Evolutionary conservation across 2,329 filamentous ascomycete genomes (phyloP).

Genomic region (Diatrype stigma): DNA sequence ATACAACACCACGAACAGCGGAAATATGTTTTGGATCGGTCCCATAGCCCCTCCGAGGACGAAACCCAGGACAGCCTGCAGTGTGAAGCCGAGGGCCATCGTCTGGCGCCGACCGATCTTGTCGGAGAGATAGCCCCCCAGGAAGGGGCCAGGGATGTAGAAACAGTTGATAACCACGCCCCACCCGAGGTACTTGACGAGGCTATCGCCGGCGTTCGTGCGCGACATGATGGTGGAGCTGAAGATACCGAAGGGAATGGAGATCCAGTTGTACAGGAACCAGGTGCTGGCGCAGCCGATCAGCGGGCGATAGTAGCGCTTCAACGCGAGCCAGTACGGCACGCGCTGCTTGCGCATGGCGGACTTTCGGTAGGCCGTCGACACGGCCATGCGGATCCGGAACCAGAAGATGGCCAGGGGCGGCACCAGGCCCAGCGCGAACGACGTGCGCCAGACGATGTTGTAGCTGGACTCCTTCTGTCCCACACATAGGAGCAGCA

Average conservation of each 20-base stretch:
- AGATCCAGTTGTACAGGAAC: constrained; percentile 53
- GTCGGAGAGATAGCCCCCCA: constrained; percentile 45
- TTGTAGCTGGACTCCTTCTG: constrained; percentile 36
- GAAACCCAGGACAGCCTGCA: constrained; percentile 44
- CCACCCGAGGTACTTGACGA: constrained; percentile 40
- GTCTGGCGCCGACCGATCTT: constrained; percentile 45
- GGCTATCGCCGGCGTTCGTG: constrained; percentile 35
- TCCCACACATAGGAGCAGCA: constrained; percentile 46
- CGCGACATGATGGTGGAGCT: constrained; percentile 46
- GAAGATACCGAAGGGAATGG: constrained; percentile 52
- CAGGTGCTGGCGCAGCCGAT: constrained; percentile 44
- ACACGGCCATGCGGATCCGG: constrained; percentile 47
- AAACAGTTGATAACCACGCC: constrained; percentile 47
- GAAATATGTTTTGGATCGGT: constrained; percentile 41
- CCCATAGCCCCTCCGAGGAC: constrained; percentile 43
- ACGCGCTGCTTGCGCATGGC: constrained; percentile 40
- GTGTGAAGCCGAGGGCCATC: constrained; percentile 45
- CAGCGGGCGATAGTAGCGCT: constrained; percentile 45
- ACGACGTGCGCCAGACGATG: constrained; percentile 47
- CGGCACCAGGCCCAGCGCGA: constrained; percentile 46
- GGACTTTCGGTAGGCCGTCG: constrained; percentile 43
- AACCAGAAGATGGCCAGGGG: constrained; percentile 50
- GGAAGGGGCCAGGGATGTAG: constrained; percentile 42
- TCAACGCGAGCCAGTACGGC: constrained; percentile 44
- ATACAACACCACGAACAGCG: constrained; percentile 48